Evolutionary conservation across 169 alveolate genomes (phyloP).

Genomic region (Plasmodium ovale): DNA sequence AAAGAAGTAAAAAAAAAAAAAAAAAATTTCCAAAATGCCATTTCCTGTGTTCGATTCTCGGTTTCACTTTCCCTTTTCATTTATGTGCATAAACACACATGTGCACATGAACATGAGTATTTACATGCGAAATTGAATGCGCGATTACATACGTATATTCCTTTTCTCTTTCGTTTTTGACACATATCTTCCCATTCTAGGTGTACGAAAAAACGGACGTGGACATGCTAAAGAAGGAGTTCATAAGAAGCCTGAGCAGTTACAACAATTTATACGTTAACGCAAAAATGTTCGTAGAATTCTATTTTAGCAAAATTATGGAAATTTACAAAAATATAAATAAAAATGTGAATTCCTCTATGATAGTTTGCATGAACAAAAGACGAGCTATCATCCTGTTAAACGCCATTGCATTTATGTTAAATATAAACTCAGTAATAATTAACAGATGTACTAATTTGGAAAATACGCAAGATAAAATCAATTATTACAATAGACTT

Average conservation of each 20-base stretch:
- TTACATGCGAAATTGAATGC: no score
- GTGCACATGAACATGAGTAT: not conserved
- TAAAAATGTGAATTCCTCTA: constrained; percentile 57
- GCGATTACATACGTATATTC: not conserved
- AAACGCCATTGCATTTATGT: constrained; percentile 53
- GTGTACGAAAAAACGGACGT: constrained; percentile 36
- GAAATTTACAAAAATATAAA: constrained; percentile 48
- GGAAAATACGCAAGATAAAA: constrained; percentile 42
- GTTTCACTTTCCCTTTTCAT: not conserved
- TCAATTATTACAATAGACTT: constrained; percentile 54
- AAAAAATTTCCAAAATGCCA: not conserved
- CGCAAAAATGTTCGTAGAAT: constrained; percentile 72
- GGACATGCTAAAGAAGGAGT: constrained; percentile 42
- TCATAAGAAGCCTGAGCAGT: constrained; percentile 56
- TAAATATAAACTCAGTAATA: constrained; percentile 54
- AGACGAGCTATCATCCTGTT: constrained; percentile 47
- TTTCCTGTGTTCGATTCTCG: no score
- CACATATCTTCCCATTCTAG: not conserved
- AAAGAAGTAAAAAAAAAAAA: constrained; percentile 39
- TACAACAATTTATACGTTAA: constrained; percentile 54
- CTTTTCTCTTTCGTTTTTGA: not conserved
- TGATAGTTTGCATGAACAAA: constrained; percentile 71
- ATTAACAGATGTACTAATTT: constrained; percentile 27
- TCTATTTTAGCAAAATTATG: constrained; percentile 35
- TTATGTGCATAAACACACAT: not conserved